Conservation (phyloP, 331 rosid genomes). For the Malus hybrid region DNA sequence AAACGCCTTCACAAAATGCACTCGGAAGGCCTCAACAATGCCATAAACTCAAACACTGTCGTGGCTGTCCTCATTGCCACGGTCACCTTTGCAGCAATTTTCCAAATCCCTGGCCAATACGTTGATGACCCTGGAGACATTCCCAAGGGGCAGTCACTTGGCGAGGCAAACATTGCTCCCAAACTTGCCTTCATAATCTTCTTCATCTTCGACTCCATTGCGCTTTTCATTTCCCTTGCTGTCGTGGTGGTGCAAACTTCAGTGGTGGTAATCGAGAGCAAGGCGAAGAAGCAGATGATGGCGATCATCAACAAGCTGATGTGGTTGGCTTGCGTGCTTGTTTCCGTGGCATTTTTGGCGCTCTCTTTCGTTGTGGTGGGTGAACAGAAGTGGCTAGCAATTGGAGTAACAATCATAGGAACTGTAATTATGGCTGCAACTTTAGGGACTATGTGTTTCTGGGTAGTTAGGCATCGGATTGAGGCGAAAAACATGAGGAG, state of each 20-base stretch:
- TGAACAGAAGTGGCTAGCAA: slow-evolving; percentile 68
- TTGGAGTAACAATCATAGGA: slow-evolving; percentile 77
- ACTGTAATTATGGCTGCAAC: slow-evolving; percentile 86
- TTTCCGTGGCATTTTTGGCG: slow-evolving; percentile 85
- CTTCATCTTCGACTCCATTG: slow-evolving; percentile 76
- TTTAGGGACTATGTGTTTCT: slow-evolving; percentile 80
- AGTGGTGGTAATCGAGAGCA: slow-evolving; percentile 88
- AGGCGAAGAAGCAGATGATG: slow-evolving; percentile 99
- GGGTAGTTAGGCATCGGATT: slow-evolving; percentile 83
- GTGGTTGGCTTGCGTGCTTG: slow-evolving; percentile 91
- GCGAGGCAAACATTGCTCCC: slow-evolving; percentile 85
- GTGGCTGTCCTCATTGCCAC: slow-evolving; percentile 98
- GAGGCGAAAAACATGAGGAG: slow-evolving; percentile 65
- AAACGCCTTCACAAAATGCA: slow-evolving; percentile 94
- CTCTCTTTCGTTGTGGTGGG: slow-evolving; percentile 89
- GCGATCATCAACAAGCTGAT: slow-evolving; percentile 88
- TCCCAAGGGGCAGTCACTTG: slow-evolving; percentile 52
- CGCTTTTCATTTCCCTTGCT: slow-evolving; percentile 87
- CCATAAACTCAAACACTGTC: slow-evolving; percentile 93
- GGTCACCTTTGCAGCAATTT: slow-evolving; percentile 90
- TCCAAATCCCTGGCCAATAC: slow-evolving; percentile 88
- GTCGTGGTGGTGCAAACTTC: slow-evolving; percentile 98
- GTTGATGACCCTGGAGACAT: slow-evolving; percentile 47
- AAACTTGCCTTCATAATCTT: slow-evolving; percentile 50
- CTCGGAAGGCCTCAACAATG: slow-evolving; percentile 84